Base-by-base conservation (phyloP, 2,329 filamentous ascomycete genomes). In the Trichoderma lentiforme region DNA sequence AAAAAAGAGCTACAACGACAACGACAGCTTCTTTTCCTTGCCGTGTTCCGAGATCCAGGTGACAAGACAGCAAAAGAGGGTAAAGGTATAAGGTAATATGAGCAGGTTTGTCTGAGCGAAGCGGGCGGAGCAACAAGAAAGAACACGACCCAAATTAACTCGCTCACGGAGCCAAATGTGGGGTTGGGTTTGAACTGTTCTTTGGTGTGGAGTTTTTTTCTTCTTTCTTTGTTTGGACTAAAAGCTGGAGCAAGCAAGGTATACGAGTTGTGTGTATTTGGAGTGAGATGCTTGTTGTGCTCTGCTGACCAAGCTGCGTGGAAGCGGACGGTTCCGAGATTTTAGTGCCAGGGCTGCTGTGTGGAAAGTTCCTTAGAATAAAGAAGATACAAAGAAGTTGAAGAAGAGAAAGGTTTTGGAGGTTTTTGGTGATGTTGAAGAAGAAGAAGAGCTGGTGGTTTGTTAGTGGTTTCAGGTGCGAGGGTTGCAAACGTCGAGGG, bases 81-180 rank as follows among this genome's bases (percentile, higher is more conserved):
- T 18, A 18, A 18, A 39, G 36, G 36, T 39, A 39, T 39, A 18
- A 39, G 15, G 21, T 14, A 11, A 18, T 47, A 47, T 66, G 51
- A 69, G 63, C 57, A 51, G 56, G 65, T 68, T 68, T 58, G 36
- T 68, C 65, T 60, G 60, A 30, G 26, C 18, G 34, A 34, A 56
- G 60, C 12, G 24, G 36, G 26, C 53, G 53, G 26, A 68, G 36
- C 65, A 67, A 53, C 43, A 51, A 47, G 43, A 8, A n/a, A 9
- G 14, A 66, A 24, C n/a, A 39, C 24, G 63, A 26, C 43, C 63
- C 63, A 51, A 66, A 39, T 32, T 61, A 66, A 71, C 57, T 71
- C 47, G 73, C 71, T 72, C 74, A 74, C 57, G 68, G 39, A 26
- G 47, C 36, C 36, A 68, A 70, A 60, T 57, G 61, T 53, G 47